phyloP scores from a whole-genome alignment of 768 basidiomycete genomes.

The Mycena kentingensis region DNA sequence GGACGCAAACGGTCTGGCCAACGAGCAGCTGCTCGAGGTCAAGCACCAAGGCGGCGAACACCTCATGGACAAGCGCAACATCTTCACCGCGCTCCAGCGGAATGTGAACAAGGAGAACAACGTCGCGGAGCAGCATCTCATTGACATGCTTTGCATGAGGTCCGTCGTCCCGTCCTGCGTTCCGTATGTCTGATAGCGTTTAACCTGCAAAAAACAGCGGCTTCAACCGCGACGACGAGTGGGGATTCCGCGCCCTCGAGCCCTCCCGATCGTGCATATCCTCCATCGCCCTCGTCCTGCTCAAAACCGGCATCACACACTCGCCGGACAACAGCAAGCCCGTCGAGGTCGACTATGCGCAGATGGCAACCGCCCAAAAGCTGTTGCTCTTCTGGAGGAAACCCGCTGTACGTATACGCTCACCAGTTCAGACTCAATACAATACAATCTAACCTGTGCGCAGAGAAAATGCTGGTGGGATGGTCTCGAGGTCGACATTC shows the following conservation, averaged over 20 bases:
- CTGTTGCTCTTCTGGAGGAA: conserved; percentile 97
- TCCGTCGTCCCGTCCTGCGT: conserved; percentile 34
- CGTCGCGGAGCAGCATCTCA: conserved; percentile 97
- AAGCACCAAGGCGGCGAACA: conserved; percentile 87
- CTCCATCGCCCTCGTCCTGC: conserved; percentile 93
- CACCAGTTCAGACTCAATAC: conserved; percentile 5
- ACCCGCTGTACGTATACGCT: conserved; percentile 78
- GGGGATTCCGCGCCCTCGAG: conserved; percentile 96
- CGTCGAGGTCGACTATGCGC: conserved; percentile 83
- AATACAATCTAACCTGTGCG: conserved; percentile 11
- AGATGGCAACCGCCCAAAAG: conserved; percentile 98
- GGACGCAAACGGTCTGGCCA: conserved; percentile 79
- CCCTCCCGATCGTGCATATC: conserved; percentile 97
- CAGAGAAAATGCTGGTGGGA: conserved; percentile 99
- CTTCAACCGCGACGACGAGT: conserved; percentile 95
- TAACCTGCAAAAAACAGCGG: conserved; percentile 78
- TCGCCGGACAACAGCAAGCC: conserved; percentile 64
- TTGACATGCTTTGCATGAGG: conserved; percentile 99
- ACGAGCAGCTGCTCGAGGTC: conserved; percentile 72
- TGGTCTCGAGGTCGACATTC: conserved; percentile 86
- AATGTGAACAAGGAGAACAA: conserved; percentile 99
- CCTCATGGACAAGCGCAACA: conserved; percentile 85
- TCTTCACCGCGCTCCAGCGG: conserved; percentile 96
- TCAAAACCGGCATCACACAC: conserved; percentile 95
- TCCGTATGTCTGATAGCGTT: conserved; percentile 2